Evolutionary conservation across 2,329 filamentous ascomycete species (phyloP), one percentile per base, ranked within the genome.

Genomic region (Fusarium sp.): DNA sequence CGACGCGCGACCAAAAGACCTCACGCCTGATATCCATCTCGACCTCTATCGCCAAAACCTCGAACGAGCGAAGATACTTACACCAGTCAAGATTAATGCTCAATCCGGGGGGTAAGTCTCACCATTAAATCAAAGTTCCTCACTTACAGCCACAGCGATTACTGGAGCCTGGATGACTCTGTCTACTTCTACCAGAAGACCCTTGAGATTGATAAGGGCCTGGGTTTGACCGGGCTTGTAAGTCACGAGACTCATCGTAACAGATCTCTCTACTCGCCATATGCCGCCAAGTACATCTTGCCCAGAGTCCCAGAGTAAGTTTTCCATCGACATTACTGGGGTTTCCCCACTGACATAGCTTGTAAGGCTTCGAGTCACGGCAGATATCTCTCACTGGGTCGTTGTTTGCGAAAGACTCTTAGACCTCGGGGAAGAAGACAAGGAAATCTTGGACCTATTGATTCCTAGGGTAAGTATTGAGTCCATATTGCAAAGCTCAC

Each of bases 321-420:
- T 9, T 7, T 7, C 8, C 6, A 6, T 16, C 6, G 12, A 11
- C 21, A 4, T 5, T n/a, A n/a, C 2, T 14, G 7, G 11, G 26
- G 26, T 28, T 2, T 28, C 4, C 26, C 10, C 18, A 19, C 48
- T 51, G 5, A 51, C 12, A 19, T 5, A 2, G 2, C 4, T 4
- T 6, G 6, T 2, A 13, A 52, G 49, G 4, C 49, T 41, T 9
- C 49, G 34, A 13, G 25, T 52, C 0, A 52, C 49, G 3, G 25
- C 49, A 9, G 49, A 52, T 42, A 19, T 52, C 12, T 52, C 49
- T 12, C 49, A 52, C 9, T 52, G 49, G 49, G 49, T 52, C 2
- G 49, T 52, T 6, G 23, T 41, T 7, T 42, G 49, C 23, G 49
- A 52, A 42, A 28, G 49, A 13, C 49, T 52, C 7, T 3, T 52